Conservation (phyloP, 2,329 filamentous ascomycete genomes). For the Alternaria triticina region DNA sequence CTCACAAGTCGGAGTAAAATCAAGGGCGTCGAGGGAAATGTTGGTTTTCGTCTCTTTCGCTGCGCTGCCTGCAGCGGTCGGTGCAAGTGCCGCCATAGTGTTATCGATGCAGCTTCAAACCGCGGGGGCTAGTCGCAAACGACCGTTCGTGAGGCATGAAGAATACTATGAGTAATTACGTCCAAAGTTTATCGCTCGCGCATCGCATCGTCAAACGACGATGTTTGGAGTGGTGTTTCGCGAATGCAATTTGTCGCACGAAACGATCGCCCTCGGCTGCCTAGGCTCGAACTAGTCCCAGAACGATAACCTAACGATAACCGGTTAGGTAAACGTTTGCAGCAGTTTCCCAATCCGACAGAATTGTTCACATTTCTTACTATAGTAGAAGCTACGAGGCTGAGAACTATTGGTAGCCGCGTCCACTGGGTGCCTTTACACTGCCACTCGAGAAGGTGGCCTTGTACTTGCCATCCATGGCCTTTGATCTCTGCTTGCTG, state of each 20-base stretch:
- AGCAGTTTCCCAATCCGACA: not conserved
- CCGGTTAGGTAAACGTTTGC: not conserved
- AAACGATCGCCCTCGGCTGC: constrained; percentile 11
- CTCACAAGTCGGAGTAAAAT: not conserved
- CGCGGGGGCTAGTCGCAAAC: not conserved
- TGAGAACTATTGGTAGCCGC: constrained; percentile 16
- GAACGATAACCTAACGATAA: not conserved
- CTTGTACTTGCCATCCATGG: constrained; percentile 39
- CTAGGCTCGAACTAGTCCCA: constrained; percentile 6
- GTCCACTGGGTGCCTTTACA: constrained; percentile 28
- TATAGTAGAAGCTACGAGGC: not conserved
- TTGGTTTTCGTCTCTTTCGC: not conserved
- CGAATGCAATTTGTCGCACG: constrained; percentile 11
- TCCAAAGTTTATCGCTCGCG: not conserved
- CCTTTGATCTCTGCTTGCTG: constrained; percentile 63
- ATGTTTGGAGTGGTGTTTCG: constrained; percentile 40
- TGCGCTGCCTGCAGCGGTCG: not conserved
- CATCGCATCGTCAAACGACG: constrained; percentile 26
- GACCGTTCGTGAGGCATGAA: not conserved
- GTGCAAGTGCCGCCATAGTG: not conserved
- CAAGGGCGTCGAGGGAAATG: not conserved
- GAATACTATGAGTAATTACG: not conserved
- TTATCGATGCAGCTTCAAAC: not conserved
- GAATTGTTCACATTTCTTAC: not conserved
- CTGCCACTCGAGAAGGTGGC: constrained; percentile 43